phyloP scores from a whole-genome alignment of 164 flowering plant genomes.

The Vitis rotundifolia region DNA sequence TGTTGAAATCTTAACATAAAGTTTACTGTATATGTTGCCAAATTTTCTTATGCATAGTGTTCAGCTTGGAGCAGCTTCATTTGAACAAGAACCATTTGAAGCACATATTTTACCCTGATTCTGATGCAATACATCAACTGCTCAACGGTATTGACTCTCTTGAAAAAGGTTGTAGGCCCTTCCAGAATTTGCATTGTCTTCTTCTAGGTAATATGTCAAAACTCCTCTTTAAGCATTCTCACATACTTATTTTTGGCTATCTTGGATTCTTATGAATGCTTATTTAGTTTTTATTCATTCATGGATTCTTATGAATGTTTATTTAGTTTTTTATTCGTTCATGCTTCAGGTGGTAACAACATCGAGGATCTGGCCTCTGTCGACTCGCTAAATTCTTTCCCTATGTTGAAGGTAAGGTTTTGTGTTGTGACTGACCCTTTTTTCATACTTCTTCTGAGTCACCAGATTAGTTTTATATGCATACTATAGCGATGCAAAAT shows the following conservation, averaged over 20 bases:
- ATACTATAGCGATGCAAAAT: background rate
- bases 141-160: constrained; percentile 19
- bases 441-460: background rate
- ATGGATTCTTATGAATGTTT: background rate
- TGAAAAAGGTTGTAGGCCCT: constrained; percentile 41
- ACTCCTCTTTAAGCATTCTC: background rate
- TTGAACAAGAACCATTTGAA: constrained; percentile 76
- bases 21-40: background rate
- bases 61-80: constrained; percentile 91
- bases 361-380: constrained; percentile 68
- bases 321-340: constrained; percentile 8
- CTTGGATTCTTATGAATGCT: background rate
- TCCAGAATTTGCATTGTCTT: constrained; percentile 74
- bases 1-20: too few species aligned
- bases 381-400: constrained; percentile 75
- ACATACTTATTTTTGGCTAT: too few species aligned
- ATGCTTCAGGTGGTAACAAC: constrained; percentile 69
- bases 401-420: constrained; percentile 65
- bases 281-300: background rate
- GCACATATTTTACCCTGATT: constrained; percentile 52
- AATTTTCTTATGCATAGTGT: background rate
- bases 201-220: constrained; percentile 59
- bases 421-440: background rate
- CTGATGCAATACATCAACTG: constrained; percentile 14
- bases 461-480: background rate